A percentile compares a stretch with the other conserved stretches of the same genome.
Conservation (phyloP, 1,284 basidiomycete genomes). For the Spongispora temasekensis region DNA sequence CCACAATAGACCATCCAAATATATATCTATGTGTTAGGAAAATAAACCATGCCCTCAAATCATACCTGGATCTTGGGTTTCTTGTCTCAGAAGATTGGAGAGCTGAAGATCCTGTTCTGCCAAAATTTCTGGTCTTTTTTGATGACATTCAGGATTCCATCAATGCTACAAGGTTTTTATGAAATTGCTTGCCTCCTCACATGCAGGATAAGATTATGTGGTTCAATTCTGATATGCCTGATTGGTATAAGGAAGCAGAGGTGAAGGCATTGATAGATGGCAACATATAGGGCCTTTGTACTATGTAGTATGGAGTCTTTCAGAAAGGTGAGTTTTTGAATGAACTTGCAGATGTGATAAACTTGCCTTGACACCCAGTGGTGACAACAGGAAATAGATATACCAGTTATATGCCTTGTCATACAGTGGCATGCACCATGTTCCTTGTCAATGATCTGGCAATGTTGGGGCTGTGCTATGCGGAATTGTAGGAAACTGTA, state of each 20-base stretch:
- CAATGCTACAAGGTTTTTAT: neutral
- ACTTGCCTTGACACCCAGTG: too few relatives aligned
- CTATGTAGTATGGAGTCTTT: too few relatives aligned
- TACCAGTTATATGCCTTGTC: neutral
- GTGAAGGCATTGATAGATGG: neutral
- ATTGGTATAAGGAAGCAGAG: slow-evolving; percentile 2
- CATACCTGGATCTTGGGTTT: neutral
- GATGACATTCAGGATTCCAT: slow-evolving; percentile 21
- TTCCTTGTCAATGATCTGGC: neutral
- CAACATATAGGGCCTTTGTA: too few relatives aligned
- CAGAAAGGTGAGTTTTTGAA: too few relatives aligned
- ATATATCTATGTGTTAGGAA: neutral
- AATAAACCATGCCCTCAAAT: neutral
- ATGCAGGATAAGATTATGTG: slow-evolving; percentile 12
- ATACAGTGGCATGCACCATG: slow-evolving; percentile 3
- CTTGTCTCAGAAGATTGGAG: neutral
- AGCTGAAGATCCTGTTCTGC: slow-evolving; percentile 2
- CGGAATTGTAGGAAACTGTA: neutral
- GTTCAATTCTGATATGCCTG: slow-evolving; percentile 14
- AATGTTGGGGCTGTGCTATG: neutral
- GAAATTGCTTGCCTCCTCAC: neutral
- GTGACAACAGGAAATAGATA: slow-evolving; percentile 10
- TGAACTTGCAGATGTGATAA: too few relatives aligned
- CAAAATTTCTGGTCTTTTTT: slow-evolving; percentile 38
- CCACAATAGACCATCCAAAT: neutral